Percentiles rank a stretch among this genome's conserved stretches.
These are phyloP conservation scores for Taiozyma sp. DNA, from an alignment of 1,139 yeast species.

Conservation along the genomic window DNA sequence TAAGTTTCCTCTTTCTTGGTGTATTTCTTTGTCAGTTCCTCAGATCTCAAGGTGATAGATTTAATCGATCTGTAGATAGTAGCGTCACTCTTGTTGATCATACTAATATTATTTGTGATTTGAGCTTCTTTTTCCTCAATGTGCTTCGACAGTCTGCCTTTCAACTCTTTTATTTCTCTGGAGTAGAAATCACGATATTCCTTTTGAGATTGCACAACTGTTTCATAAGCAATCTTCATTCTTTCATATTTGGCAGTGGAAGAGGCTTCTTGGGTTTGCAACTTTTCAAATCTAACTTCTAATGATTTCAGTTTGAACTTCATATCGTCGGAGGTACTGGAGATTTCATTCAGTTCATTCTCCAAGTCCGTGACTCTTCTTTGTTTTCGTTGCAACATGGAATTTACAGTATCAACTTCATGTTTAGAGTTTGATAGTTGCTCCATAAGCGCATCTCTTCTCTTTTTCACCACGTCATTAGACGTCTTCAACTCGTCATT, in stretches of 20 bases:
- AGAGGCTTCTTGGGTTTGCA: slow-evolving; percentile 43
- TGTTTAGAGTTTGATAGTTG: slow-evolving; percentile 67
- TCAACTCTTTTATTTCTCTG: slow-evolving; percentile 30
- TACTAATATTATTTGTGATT: slow-evolving; percentile 18
- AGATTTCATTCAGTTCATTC: slow-evolving; percentile 43
- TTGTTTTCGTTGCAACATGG: slow-evolving; percentile 59
- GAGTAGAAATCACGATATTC: slow-evolving; percentile 53
- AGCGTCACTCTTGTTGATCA: slow-evolving; percentile 23
- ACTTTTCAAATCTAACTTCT: slow-evolving; percentile 43
- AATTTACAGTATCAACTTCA: slow-evolving; percentile 63
- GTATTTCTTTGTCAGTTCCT: slow-evolving; percentile 16
- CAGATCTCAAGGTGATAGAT: slow-evolving; percentile 19
- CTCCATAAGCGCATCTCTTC: slow-evolving; percentile 59
- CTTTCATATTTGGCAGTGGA: slow-evolving; percentile 53
- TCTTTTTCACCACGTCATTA: slow-evolving; percentile 39
- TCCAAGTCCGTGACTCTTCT: slow-evolving; percentile 61
- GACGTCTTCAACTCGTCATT: slow-evolving; percentile 46
- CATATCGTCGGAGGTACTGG: slow-evolving; percentile 40
- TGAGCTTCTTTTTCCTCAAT: slow-evolving; percentile 32
- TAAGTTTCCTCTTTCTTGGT: slow-evolving; percentile 11
- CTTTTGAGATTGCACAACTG: slow-evolving; percentile 49
- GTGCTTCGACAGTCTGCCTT: slow-evolving; percentile 33
- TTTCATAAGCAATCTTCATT: slow-evolving; percentile 58
- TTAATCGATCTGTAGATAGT: slow-evolving; percentile 23
- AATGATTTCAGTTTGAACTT: slow-evolving; percentile 44